Evolutionary conservation across 352 stramenopile species (phyloP).

Genomic region (Aphanomyces euteiches): DNA sequence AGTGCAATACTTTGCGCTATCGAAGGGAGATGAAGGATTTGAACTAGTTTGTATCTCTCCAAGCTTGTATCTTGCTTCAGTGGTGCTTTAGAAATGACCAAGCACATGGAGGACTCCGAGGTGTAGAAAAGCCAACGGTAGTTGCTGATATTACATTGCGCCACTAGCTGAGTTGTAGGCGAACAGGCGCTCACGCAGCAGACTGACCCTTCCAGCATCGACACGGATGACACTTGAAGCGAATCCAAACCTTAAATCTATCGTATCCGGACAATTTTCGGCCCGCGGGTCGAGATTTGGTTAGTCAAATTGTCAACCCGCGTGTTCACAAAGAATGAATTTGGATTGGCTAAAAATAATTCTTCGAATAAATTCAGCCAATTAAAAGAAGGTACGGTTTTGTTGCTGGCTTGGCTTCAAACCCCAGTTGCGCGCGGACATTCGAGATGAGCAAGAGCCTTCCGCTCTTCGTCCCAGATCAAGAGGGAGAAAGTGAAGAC

Average conservation of each 20-base stretch:
- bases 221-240: constrained; percentile 6
- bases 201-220: constrained; percentile 17
- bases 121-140: constrained; percentile 27
- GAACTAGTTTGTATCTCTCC: neutral
- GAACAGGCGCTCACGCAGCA: constrained; percentile 7
- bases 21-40: constrained; percentile 14
- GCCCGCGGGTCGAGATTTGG: neutral
- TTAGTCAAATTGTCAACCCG: neutral
- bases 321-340: neutral
- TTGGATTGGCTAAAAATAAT: constrained; percentile 13
- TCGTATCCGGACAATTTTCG: constrained; percentile 19
- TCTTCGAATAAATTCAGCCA: constrained; percentile 4
- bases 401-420: neutral
- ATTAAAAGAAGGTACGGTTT: neutral
- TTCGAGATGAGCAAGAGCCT: neutral
- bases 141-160: constrained; percentile 10
- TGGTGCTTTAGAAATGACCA: constrained; percentile 18
- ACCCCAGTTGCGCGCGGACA: neutral
- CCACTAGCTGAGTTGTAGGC: neutral
- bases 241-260: constrained; percentile 25
- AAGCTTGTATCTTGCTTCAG: neutral
- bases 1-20: constrained; percentile 26
- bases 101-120: constrained; percentile 4
- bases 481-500: neutral
- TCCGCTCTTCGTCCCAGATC: neutral